Percentiles rank a stretch among this genome's conserved stretches.
Evolutionary conservation across 1,139 yeast species (phyloP).

Genomic region (Sugiyamaella grinbergsii): DNA sequence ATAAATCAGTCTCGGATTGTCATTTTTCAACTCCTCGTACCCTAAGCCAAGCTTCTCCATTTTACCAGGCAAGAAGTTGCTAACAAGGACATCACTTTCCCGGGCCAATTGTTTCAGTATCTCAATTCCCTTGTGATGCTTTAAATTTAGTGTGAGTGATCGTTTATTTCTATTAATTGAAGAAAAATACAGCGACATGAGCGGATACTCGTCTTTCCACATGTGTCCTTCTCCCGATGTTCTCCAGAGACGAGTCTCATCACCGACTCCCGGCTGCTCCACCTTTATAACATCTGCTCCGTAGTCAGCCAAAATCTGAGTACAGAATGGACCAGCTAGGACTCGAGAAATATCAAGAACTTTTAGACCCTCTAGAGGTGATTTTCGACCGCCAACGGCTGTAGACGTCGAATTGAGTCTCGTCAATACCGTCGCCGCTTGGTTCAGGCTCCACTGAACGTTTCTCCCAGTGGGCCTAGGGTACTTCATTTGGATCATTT

Average conservation of each 20-base stretch:
- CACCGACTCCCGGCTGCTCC: slow-evolving; percentile 47
- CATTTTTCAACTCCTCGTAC: slow-evolving; percentile 36
- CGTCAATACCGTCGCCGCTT: neutral
- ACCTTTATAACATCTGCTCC: slow-evolving; percentile 47
- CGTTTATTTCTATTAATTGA: slow-evolving; percentile 45
- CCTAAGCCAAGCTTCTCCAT: slow-evolving; percentile 43
- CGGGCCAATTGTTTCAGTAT: slow-evolving; percentile 38
- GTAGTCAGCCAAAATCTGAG: slow-evolving; percentile 45
- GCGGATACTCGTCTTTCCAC: slow-evolving; percentile 29
- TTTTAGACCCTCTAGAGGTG: slow-evolving; percentile 38
- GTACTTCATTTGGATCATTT: no score
- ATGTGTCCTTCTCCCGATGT: slow-evolving; percentile 42
- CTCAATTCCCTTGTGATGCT: slow-evolving; percentile 40
- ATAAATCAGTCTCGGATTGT: slow-evolving; percentile 41
- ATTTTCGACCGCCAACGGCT: slow-evolving; percentile 1
- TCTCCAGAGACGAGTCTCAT: slow-evolving; percentile 48
- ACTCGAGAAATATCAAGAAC: slow-evolving; percentile 47
- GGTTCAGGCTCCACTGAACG: no score
- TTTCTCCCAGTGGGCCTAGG: no score
- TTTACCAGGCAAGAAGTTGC: slow-evolving; percentile 46
- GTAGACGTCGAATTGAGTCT: slow-evolving; percentile 2
- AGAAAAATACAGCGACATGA: slow-evolving; percentile 45
- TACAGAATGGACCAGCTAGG: slow-evolving; percentile 47
- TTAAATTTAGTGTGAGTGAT: slow-evolving; percentile 43
- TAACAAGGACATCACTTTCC: slow-evolving; percentile 44